Evolutionary conservation across 176 grass and related monocot species (phyloP).

Genomic region (Tuctoria greenei): DNA sequence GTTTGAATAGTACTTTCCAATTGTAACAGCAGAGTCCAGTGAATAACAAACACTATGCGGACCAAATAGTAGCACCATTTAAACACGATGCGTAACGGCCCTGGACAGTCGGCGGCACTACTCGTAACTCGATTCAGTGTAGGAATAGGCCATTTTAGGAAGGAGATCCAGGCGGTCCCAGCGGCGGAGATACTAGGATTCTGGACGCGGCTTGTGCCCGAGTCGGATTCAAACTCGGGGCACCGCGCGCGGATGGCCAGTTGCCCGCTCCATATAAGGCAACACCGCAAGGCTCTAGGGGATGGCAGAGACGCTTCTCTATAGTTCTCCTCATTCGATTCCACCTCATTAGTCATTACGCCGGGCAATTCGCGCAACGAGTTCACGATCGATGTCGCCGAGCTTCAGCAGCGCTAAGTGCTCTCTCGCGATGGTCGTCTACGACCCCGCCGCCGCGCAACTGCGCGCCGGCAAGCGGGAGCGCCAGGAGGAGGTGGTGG

Average conservation of each 20-base stretch:
- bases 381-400: background rate
- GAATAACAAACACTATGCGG: background rate
- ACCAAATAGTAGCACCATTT: no score
- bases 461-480: background rate
- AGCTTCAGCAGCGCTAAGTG: background rate
- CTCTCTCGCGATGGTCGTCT: constrained; percentile 1
- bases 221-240: background rate
- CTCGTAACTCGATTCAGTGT: background rate
- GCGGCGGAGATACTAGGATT: background rate
- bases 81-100: no score
- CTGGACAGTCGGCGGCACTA: background rate
- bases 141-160: background rate
- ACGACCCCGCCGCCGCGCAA: background rate
- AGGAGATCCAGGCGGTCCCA: background rate
- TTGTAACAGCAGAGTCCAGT: no score
- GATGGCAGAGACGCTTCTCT: background rate
- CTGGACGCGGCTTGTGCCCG: background rate
- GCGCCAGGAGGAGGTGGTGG: no score
- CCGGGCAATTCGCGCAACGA: background rate
- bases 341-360: background rate
- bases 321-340: constrained; percentile 6
- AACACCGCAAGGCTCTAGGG: no score
- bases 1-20: no score
- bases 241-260: background rate
- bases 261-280: background rate